Base-by-base conservation (phyloP, 2,329 filamentous ascomycete genomes). In the Madurella mycetomatis region DNA sequence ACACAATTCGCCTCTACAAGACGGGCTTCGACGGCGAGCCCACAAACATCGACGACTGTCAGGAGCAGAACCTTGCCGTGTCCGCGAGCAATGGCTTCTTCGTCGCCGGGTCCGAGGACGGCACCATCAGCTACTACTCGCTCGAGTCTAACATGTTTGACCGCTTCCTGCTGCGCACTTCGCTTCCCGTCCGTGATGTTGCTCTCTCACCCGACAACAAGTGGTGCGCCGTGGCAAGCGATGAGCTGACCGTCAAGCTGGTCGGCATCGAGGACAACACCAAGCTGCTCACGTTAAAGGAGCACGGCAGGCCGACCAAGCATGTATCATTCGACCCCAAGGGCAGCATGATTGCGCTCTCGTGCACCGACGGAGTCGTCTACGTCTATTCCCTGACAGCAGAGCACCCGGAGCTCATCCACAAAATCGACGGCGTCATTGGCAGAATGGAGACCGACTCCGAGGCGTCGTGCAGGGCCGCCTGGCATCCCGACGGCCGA, bases 191-290 rank as follows among this genome's bases (percentile, higher is more conserved):
- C 32, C 83, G 94, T 65, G 91, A 96, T 69, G 77, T 99, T 50
- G 85, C 89, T 4, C 76, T 99, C 13, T 92, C 90, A 2, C 81
- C 84, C 1, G 88, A 97, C 67, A 81, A 83, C 0, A 82, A 88
- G 64, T 97, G 91, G 92, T 89, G 87, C 60, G 94, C 94, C 31
- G 90, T 97, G 25, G 91, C 92, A n/a, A 96, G 92, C 77, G 95
- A 97, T 69, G 94, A 99, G 70, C 77, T 96, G 55, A 88, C 86
- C 1, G 90, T 97, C 62, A 96, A 95, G 69, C 75, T 99, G 18
- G 90, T 99, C 58, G 88, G 87, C 64, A 87, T 87, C 32, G 78
- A 85, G 45, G 89, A 97, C 67, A 92, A 87, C 69, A 85, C 79
- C 18, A 80, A 84, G 60, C 81, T 95, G 47, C 84, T 87, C 64